phyloP scores from a whole-genome alignment of 768 basidiomycete species.

The Sarcomyxa edulis region DNA sequence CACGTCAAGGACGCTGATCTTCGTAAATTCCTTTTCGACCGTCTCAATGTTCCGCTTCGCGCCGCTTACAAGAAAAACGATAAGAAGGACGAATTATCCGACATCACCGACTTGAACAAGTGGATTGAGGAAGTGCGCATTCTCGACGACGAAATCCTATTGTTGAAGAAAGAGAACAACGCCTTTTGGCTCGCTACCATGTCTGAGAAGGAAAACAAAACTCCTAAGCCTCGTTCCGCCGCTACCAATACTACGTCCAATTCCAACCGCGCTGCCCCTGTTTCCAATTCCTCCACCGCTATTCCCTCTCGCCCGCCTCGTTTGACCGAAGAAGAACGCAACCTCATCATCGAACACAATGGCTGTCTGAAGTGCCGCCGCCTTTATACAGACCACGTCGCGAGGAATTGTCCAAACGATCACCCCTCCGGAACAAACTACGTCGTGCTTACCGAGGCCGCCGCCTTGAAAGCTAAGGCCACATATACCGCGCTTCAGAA shows the following conservation, averaged over 20 bases:
- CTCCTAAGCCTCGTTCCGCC: not conserved
- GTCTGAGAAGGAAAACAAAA: not conserved
- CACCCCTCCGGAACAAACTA: conserved; percentile 14
- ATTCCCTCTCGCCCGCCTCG: not conserved
- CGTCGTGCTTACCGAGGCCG: conserved; percentile 7
- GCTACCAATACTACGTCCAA: conserved; percentile 1
- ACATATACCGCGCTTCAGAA: too few relatives aligned
- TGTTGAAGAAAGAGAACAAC: not conserved
- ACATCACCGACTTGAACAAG: too few relatives aligned
- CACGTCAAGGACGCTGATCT: not conserved
- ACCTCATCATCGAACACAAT: conserved; percentile 9
- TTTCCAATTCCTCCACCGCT: not conserved
- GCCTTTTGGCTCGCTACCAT: not conserved
- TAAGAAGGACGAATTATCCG: too few relatives aligned
- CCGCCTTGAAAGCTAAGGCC: not conserved
- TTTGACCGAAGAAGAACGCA: conserved; percentile 7
- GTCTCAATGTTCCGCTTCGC: not conserved
- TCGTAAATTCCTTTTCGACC: too few relatives aligned
- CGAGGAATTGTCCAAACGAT: conserved; percentile 11
- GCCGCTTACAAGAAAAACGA: too few relatives aligned
- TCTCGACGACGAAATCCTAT: not conserved
- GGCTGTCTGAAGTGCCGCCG: conserved; percentile 21
- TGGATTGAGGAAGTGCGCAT: not conserved
- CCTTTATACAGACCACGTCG: conserved; percentile 10
- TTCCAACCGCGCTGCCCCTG: not conserved